Evolutionary conservation across 179 eudicot species (phyloP).

Genomic region (Carnegiea gigantea): DNA sequence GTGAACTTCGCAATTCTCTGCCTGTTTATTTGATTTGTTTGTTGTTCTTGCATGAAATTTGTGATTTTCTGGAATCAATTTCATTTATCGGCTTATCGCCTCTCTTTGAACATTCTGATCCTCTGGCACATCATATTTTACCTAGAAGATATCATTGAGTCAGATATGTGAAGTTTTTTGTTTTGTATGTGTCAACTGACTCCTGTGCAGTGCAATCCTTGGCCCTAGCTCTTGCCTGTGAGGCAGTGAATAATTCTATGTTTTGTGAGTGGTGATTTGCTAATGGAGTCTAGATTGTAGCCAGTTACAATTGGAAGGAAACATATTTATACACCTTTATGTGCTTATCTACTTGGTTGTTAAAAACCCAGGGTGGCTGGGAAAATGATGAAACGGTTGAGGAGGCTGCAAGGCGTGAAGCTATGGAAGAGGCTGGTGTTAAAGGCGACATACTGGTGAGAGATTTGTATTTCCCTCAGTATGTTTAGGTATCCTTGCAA

Average conservation of each 20-base stretch:
- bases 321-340: not conserved
- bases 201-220: not conserved
- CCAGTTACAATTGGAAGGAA: not conserved
- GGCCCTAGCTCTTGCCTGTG: not conserved
- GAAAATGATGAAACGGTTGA: conserved; percentile 84
- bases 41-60: not conserved
- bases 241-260: not conserved
- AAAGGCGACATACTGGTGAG: conserved; percentile 76
- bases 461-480: not conserved
- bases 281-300: not conserved
- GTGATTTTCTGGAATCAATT: not conserved
- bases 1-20: not conserved
- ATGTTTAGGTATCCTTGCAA: not conserved
- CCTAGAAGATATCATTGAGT: no score
- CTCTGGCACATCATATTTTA: no score
- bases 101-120: not conserved
- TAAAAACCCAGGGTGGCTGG: conserved; percentile 71
- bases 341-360: conserved; percentile 9
- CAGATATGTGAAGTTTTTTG: no score
- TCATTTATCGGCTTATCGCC: no score
- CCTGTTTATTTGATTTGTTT: not conserved
- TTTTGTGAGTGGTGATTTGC: not conserved
- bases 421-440: conserved; percentile 88
- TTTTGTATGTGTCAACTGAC: not conserved
- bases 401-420: conserved; percentile 82